phyloP scores from a whole-genome alignment of 768 basidiomycete species.

The Lepiota brunneoincarnata region DNA sequence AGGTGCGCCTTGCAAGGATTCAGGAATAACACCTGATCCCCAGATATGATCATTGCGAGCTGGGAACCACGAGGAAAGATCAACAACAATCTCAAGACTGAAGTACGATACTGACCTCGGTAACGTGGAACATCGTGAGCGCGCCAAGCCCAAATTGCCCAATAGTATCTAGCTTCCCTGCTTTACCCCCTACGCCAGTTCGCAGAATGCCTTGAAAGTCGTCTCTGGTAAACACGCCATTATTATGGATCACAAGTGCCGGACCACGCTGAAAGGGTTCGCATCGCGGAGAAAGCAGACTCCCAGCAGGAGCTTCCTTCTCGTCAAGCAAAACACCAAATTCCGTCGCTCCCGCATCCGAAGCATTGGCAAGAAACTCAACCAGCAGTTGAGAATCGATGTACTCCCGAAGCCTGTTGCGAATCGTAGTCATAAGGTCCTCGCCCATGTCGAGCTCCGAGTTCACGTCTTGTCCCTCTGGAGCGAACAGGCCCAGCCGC shows the following conservation, averaged over 20 bases:
- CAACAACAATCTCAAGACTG: not conserved
- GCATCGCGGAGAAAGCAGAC: slow-evolving; percentile 34
- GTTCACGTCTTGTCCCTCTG: slow-evolving; percentile 16
- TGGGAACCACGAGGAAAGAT: slow-evolving; percentile 9
- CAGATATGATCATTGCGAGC: slow-evolving; percentile 32
- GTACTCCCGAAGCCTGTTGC: slow-evolving; percentile 40
- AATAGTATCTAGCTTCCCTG: slow-evolving; percentile 31
- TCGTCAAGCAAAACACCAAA: slow-evolving; percentile 41
- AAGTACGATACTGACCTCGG: slow-evolving; percentile 34
- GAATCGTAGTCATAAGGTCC: slow-evolving; percentile 38
- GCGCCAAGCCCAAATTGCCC: slow-evolving; percentile 53
- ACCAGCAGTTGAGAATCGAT: slow-evolving; percentile 38
- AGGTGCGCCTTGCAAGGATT: slow-evolving; percentile 44
- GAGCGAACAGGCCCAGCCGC: slow-evolving; percentile 32
- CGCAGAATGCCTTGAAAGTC: slow-evolving; percentile 45
- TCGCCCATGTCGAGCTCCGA: slow-evolving; percentile 39
- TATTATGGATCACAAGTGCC: slow-evolving; percentile 43
- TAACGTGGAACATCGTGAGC: slow-evolving; percentile 49
- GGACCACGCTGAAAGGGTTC: slow-evolving; percentile 30
- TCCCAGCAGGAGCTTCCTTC: slow-evolving; percentile 1
- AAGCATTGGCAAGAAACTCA: slow-evolving; percentile 54
- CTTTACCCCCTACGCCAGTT: slow-evolving; percentile 45
- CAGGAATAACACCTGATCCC: slow-evolving; percentile 32
- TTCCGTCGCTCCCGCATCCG: slow-evolving; percentile 42
- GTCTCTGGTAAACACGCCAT: slow-evolving; percentile 33